Percentiles rank a stretch among this genome's conserved stretches.
These are phyloP conservation scores for Podospora anserina DNA, from an alignment of 495 filamentous ascomycete genomes.

Conservation along the genomic window DNA sequence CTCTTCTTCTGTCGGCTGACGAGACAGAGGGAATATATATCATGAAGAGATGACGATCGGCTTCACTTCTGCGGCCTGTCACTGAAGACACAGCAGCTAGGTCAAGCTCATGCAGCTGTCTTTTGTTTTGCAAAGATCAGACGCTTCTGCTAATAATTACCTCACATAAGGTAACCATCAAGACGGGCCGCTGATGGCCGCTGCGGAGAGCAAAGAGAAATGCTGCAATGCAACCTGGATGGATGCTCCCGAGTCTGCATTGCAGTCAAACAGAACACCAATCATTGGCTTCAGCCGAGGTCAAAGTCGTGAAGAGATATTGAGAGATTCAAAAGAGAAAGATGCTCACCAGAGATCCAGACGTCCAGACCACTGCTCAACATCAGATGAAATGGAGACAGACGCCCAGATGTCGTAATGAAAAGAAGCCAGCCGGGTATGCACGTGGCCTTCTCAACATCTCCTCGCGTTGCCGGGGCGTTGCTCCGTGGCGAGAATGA, in stretches of 20 bases:
- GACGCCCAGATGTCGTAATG: not conserved
- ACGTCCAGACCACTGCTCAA: not conserved
- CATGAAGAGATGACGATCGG: slow-evolving; percentile 2
- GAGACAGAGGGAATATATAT: not conserved
- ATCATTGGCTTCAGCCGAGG: not conserved
- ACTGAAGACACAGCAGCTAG: not conserved
- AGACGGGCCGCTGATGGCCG: not conserved
- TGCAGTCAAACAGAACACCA: not conserved
- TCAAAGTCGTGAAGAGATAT: not conserved
- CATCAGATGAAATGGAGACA: not conserved
- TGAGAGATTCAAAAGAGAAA: not conserved
- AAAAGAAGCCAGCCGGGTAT: not conserved
- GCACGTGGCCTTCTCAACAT: not conserved
- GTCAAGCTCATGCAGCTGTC: not conserved
- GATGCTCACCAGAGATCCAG: not conserved
- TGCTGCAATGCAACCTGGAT: slow-evolving; percentile 6
- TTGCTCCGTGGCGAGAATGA: not conserved
- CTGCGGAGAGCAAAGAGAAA: slow-evolving; percentile 4
- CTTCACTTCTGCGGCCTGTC: not conserved
- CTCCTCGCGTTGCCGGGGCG: slow-evolving; percentile 3
- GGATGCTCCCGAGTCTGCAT: slow-evolving; percentile 8
- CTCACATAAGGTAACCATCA: not conserved
- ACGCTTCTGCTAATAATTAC: not conserved
- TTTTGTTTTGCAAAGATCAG: not conserved
- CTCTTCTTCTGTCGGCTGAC: slow-evolving; percentile 1